Evolutionary conservation across 768 basidiomycete genomes (phyloP).

Genomic region (Psilocybe subaeruginosa): DNA sequence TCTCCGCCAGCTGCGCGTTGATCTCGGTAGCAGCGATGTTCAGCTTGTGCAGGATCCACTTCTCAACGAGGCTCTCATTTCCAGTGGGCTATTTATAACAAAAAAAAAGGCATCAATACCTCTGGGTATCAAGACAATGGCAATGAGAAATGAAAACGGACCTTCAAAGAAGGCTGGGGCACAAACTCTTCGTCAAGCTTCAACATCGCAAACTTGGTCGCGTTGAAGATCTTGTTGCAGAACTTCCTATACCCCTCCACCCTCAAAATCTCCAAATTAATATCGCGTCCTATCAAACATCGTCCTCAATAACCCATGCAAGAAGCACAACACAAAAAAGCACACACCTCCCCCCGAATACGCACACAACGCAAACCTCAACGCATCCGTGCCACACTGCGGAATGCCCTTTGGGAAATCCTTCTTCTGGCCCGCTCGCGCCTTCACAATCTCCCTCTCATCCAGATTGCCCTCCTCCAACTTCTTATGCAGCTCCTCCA

Average conservation of each 20-base stretch:
- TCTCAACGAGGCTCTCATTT: slow-evolving; percentile 88
- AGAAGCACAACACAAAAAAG: background rate
- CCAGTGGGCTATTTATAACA: slow-evolving; percentile 74
- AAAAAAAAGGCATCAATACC: background rate
- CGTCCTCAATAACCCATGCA: background rate
- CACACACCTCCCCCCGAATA: slow-evolving; percentile 84
- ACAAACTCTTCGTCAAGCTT: slow-evolving; percentile 87
- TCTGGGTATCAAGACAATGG: background rate
- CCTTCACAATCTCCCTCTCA: slow-evolving; percentile 89
- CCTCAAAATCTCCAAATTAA: slow-evolving; percentile 93
- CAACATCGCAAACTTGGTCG: slow-evolving; percentile 99
- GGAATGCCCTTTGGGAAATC: slow-evolving; percentile 99
- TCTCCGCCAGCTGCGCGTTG: slow-evolving; percentile 71
- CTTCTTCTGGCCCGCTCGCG: slow-evolving; percentile 95
- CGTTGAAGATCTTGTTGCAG: slow-evolving; percentile 99
- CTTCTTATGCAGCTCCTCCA: slow-evolving; percentile 85
- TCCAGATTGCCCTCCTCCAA: slow-evolving; percentile 91
- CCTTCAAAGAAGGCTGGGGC: slow-evolving; percentile 72
- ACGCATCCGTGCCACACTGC: slow-evolving; percentile 96
- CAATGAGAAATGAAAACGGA: slow-evolving; percentile 24
- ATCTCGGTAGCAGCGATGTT: slow-evolving; percentile 79
- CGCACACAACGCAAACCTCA: slow-evolving; percentile 93
- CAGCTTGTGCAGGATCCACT: slow-evolving; percentile 95
- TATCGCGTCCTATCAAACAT: slow-evolving; percentile 80
- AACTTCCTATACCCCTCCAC: slow-evolving; percentile 99